Conservation (phyloP, 2,329 filamentous ascomycete genomes). For the Dothidotthia symphoricarpi region DNA sequence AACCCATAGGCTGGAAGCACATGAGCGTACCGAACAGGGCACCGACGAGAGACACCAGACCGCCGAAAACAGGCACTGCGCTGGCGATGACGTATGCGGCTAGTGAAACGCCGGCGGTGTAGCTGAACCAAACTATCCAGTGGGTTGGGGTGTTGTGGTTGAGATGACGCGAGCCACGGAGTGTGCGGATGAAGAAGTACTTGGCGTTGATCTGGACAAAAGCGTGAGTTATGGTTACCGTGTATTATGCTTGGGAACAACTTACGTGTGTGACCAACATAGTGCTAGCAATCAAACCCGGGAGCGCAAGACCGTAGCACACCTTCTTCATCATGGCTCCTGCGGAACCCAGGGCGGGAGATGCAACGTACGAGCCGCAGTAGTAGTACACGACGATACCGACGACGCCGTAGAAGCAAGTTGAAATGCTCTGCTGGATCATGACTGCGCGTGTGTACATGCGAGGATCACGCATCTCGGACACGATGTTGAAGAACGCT, state of each 20-base stretch:
- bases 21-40: slow-evolving; percentile 13
- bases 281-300: slow-evolving; percentile 6
- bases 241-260: no score
- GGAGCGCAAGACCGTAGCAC: slow-evolving; percentile 55
- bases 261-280: slow-evolving; percentile 11
- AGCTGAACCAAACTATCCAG: slow-evolving; percentile 55
- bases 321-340: slow-evolving; percentile 61
- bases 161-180: slow-evolving; percentile 53
- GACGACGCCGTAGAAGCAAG: slow-evolving; percentile 57
- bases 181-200: slow-evolving; percentile 56
- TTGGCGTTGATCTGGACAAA: slow-evolving; percentile 54
- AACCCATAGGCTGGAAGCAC: slow-evolving; percentile 16
- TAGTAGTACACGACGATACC: slow-evolving; percentile 60
- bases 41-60: slow-evolving; percentile 11
- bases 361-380: slow-evolving; percentile 63
- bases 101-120: slow-evolving; percentile 37
- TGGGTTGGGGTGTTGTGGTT: slow-evolving; percentile 53
- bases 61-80: slow-evolving; percentile 11
- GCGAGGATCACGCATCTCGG: slow-evolving; percentile 59
- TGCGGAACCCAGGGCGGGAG: slow-evolving; percentile 61
- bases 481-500: slow-evolving; percentile 63
- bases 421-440: slow-evolving; percentile 58
- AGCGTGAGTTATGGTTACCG: no score
- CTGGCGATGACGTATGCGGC: slow-evolving; percentile 12
- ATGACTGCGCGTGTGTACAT: slow-evolving; percentile 63